phyloP scores from a whole-genome alignment of 2,329 filamentous ascomycete genomes.

The Cladosporium sp. region DNA sequence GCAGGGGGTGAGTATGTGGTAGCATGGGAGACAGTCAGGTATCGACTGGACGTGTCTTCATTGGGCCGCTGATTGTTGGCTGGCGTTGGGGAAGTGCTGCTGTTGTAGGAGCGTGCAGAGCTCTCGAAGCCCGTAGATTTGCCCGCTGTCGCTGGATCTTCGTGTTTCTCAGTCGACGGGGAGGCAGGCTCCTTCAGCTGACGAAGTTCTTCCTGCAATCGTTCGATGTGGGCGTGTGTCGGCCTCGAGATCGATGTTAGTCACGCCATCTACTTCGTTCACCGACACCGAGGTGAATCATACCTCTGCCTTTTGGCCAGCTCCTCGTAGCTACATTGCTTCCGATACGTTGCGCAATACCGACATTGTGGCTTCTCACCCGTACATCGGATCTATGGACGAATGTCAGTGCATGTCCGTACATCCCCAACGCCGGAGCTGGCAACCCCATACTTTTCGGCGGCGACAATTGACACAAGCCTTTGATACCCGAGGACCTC shows the following conservation, averaged over 20 bases:
- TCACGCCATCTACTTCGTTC: too few species aligned
- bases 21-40: neutral
- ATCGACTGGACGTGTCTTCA: neutral
- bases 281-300: neutral
- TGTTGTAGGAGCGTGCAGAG: neutral
- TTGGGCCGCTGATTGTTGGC: too few species aligned
- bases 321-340: constrained; percentile 6
- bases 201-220: constrained; percentile 7
- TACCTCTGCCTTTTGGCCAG: constrained; percentile 7
- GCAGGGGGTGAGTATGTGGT: neutral
- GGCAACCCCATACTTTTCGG: neutral
- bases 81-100: neutral
- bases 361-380: constrained; percentile 9
- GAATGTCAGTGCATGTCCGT: neutral
- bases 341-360: constrained; percentile 8
- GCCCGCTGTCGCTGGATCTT: neutral
- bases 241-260: neutral
- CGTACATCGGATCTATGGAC: constrained; percentile 3
- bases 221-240: constrained; percentile 6
- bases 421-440: neutral
- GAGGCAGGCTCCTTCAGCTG: constrained; percentile 9
- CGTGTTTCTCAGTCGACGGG: neutral
- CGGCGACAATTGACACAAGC: constrained; percentile 10
- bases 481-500: constrained; percentile 6
- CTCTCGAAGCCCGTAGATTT: neutral